Base-by-base conservation (phyloP, 2,329 filamentous ascomycete genomes). In the Xenoacremonium recifei region DNA sequence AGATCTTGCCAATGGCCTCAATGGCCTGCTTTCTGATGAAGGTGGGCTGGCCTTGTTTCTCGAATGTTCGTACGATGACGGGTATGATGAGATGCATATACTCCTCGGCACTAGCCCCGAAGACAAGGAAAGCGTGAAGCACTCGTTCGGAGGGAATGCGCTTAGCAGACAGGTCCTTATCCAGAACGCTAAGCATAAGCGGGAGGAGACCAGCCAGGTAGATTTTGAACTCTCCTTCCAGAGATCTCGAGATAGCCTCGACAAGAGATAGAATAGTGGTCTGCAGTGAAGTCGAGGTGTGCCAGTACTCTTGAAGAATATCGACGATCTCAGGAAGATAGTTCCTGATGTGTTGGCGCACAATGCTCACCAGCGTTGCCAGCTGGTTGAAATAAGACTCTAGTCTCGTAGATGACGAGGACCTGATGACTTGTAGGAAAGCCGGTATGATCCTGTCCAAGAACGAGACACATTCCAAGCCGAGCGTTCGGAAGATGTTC, bases 81-180 rank as follows among this genome's bases (percentile, higher is more conserved):
- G 93, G 93, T 38, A 99, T 89, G 53, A 99, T 97, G 39, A 99
- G 76, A 63, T 99, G 93, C 93, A 99, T 99, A 64, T 99, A 99
- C 63, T 99, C 93, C 63, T 99, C 93, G 10, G 87, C 88, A 59
- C 91, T 97, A 0, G 91, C 85, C 1, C 95, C 95, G 62, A 99
- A 99, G 1, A 99, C 88, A 20, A 99, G 71, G 65, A 99, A 96
- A 0, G 92, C 91, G 61, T 97, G 93, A 18, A 99, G 74, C 4
- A 99, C 91, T 54, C 86, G 85, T 62, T 96, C 90, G 0, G 91
- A 95, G 3, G 90, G 86, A 12, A 81, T 77, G n/a, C 89, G 79
- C 58, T 89, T 86, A 2, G 77, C 71, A 1, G 86, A 85, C 7
- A 72, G 76, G 60, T 99, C 93, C 50, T 90, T 87, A 52, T 99